Evolutionary conservation across 2,329 filamentous ascomycete species (phyloP), one percentile per base, ranked within the genome.

Genomic region (Keithomyces neogunnii): DNA sequence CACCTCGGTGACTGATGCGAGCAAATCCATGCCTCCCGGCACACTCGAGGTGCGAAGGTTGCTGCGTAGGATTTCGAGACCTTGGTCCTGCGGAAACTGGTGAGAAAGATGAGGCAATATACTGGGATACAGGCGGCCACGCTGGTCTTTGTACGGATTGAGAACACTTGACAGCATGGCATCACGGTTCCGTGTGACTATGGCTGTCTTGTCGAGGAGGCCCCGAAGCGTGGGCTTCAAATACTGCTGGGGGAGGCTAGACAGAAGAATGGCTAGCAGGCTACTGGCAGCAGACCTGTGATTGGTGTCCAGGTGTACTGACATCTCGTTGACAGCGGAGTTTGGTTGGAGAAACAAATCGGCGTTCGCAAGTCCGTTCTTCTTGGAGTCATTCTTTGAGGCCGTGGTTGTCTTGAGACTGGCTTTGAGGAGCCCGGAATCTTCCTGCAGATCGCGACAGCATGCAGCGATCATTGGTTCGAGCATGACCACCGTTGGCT

Each of bases 151-250:
- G 66, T 84, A 81, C 1, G 89, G 88, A 66, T 93, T 89, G 53
- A 96, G 72, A 10, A 95, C 83, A 64, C 89, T 92, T 5, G 89
- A 82, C 9, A 93, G 63, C 78, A 96, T 88, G 42, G 87, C 85
- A 33, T 84, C 74, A 62, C 82, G 84, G 64, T 85, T 77, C 53
- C 77, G 75, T 4, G 76, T 79, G 28, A 96, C 70, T 51, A 96
- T 85, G 26, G 89, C 86, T 3, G 88, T 88, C 56, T 88, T 86
- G 62, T 96, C 89, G 55, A 96, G 75, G 47, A 89, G 81, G 9
- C 84, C 80, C 49, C 92, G 84, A 26, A 89, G 64, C 2, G 86
- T 80, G 7, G 85, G 80, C n/a, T 86, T 79, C 38, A 95, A 69
- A 62, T 82, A 75, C 47, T 81, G 74, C 51, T 86, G 80, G 1